A percentile compares a stretch with the other conserved stretches of the same genome.
These are phyloP conservation scores for Saccharomyces hybrid DNA, from an alignment of 1,139 yeast species.

Conservation along the genomic window DNA sequence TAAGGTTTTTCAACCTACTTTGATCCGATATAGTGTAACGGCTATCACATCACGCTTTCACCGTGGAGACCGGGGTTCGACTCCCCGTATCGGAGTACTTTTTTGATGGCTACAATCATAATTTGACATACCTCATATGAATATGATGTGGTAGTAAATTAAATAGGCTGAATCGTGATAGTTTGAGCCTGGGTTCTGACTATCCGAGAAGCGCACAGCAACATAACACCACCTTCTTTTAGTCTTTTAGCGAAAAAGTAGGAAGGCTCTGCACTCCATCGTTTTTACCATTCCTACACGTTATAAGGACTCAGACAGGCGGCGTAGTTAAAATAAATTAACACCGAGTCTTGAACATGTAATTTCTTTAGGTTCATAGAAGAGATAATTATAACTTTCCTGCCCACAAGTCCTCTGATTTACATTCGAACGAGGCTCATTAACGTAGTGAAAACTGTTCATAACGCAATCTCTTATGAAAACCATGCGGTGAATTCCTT, in stretches of 20 bases:
- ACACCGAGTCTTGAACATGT: background rate
- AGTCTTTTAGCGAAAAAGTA: no score
- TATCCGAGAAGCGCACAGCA: no score
- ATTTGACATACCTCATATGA: background rate
- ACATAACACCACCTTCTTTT: no score
- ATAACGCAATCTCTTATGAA: background rate
- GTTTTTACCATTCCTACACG: background rate
- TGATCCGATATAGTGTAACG: constrained; percentile 8
- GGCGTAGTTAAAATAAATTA: background rate
- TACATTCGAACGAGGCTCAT: background rate
- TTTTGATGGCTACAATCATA: background rate
- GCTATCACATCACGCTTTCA: constrained; percentile 9
- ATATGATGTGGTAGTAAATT: no score
- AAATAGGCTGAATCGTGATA: no score
- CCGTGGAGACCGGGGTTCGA: constrained; percentile 10
- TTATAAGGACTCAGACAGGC: background rate
- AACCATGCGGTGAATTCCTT: background rate
- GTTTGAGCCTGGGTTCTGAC: no score
- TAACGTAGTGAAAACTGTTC: background rate
- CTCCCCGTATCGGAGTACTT: constrained; percentile 8
- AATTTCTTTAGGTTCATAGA: background rate
- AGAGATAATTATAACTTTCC: background rate
- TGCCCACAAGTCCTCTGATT: background rate
- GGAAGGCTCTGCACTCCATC: no score
- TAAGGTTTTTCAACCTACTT: no score